phyloP scores from a whole-genome alignment of 179 eudicot genomes.

The Gypsophila paniculata region DNA sequence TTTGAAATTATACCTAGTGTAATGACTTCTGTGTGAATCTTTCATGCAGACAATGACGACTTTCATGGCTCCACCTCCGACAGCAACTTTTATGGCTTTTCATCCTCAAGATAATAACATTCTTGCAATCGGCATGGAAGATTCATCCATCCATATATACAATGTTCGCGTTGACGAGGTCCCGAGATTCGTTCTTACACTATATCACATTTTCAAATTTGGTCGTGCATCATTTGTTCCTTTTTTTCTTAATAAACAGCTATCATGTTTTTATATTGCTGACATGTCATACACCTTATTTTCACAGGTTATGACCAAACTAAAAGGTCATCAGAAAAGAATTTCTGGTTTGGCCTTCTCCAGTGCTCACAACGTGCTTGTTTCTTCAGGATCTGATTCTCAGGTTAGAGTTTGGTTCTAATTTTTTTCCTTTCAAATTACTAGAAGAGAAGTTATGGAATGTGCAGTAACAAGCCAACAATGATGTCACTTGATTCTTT shows the following conservation, averaged over 20 bases:
- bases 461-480: background rate
- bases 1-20: background rate
- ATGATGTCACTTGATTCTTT: background rate
- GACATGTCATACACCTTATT: conserved; percentile 10
- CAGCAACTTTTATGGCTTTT: conserved; percentile 82
- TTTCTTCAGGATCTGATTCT: conserved; percentile 89
- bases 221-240: background rate
- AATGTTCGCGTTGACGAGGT: conserved; percentile 90
- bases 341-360: conserved; percentile 89
- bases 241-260: too few species aligned
- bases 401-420: conserved; percentile 39
- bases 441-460: background rate
- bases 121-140: conserved; percentile 92
- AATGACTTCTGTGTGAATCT: conserved; percentile 9
- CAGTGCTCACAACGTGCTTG: conserved; percentile 63
- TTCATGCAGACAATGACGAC: conserved; percentile 74
- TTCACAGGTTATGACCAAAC: conserved; percentile 67
- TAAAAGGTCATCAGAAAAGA: conserved; percentile 84
- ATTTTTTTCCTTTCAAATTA: background rate
- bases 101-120: conserved; percentile 88
- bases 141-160: conserved; percentile 78
- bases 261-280: background rate
- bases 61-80: conserved; percentile 92
- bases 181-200: conserved; percentile 3
- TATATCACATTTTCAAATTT: background rate